phyloP scores from a whole-genome alignment of 768 basidiomycete species.

The Macrolepiota dolichaula region DNA sequence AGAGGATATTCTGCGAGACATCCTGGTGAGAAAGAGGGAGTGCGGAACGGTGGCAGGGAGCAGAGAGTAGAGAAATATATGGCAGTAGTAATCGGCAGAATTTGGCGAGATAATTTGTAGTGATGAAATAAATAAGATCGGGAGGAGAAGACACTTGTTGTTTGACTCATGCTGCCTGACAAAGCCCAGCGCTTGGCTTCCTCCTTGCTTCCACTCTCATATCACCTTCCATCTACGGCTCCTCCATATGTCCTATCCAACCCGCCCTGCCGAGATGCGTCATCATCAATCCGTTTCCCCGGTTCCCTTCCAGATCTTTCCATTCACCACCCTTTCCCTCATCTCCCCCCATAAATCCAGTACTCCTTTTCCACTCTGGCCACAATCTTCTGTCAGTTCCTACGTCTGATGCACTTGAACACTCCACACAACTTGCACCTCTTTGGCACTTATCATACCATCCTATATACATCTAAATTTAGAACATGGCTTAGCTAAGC shows the following conservation, averaged over 20 bases:
- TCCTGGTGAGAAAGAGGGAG: conserved; percentile 6
- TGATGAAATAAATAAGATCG: conserved; percentile 1
- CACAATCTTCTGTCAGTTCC: background rate
- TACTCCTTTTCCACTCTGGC: background rate
- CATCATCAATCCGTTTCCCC: background rate
- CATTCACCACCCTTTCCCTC: background rate
- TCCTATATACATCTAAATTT: background rate
- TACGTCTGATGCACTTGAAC: background rate
- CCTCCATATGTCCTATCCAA: background rate
- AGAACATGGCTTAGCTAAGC: background rate
- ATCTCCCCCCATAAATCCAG: background rate
- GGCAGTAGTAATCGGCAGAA: background rate
- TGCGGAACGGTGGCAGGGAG: background rate
- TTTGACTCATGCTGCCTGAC: conserved; percentile 26
- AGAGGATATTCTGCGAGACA: conserved; percentile 13
- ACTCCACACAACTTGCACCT: background rate
- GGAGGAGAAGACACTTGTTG: conserved; percentile 14
- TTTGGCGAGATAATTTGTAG: background rate
- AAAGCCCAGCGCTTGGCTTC: conserved; percentile 15
- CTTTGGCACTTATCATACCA: background rate
- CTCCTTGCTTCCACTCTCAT: background rate
- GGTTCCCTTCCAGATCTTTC: background rate
- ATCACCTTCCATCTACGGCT: conserved; percentile 10
- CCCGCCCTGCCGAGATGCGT: conserved; percentile 5
- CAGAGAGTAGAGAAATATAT: background rate